A percentile compares a stretch with the other conserved stretches of the same genome.
phyloP scores from a whole-genome alignment of 1,284 basidiomycete genomes.

The Cryptococcus depauperatus region DNA sequence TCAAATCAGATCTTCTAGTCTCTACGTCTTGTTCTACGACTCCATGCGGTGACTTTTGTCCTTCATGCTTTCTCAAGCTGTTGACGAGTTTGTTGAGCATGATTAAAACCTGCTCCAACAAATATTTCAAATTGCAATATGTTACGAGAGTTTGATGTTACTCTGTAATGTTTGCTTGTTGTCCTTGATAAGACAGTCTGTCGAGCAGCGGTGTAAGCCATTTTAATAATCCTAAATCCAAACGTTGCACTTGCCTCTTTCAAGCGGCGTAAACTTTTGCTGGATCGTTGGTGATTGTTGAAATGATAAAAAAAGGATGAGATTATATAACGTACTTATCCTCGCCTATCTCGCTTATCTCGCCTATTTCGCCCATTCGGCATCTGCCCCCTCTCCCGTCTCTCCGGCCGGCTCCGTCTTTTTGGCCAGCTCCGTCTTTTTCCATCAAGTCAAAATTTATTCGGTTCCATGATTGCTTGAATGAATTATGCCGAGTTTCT shows the following conservation, averaged over 20 bases:
- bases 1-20: background rate
- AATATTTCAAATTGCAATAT: no score
- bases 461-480: no score
- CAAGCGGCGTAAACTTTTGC: background rate
- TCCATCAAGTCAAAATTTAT: no score
- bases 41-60: background rate
- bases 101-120: no score
- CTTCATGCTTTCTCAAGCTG: conserved; percentile 5
- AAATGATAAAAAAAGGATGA: background rate
- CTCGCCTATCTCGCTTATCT: background rate
- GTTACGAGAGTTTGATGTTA: no score
- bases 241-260: background rate
- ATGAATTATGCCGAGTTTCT: no score
- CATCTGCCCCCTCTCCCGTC: no score
- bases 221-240: background rate
- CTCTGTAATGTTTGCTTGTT: background rate
- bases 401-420: no score
- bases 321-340: background rate
- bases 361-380: background rate
- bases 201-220: background rate
- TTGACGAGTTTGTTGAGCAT: background rate
- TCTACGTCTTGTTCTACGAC: background rate
- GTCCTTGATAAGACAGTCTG: background rate
- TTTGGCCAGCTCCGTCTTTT: no score
- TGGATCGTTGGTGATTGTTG: background rate